Evolutionary conservation across 805 yeast genomes (phyloP).

Genomic region (Wickerhamiella kazuoi): DNA sequence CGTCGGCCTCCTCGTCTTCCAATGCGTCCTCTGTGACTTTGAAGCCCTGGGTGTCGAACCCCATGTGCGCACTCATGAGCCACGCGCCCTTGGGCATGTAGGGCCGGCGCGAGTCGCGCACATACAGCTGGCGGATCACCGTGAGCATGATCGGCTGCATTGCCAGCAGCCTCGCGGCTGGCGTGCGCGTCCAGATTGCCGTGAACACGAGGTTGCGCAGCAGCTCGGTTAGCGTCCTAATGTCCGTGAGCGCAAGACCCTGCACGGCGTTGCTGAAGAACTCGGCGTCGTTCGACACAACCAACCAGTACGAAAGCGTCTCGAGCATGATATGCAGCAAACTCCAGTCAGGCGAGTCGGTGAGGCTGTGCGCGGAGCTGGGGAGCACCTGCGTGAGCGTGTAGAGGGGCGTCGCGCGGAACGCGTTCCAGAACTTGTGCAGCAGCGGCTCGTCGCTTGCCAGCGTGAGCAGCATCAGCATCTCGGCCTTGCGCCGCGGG

Average conservation of each 20-base stretch:
- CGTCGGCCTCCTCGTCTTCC: neutral
- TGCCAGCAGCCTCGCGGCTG: neutral
- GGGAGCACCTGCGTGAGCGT: neutral
- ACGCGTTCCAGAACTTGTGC: constrained; percentile 8
- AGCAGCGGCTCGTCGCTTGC: neutral
- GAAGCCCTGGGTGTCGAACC: neutral
- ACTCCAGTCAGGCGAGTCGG: constrained; percentile 1
- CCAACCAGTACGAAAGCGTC: constrained; percentile 45
- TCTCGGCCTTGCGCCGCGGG: neutral
- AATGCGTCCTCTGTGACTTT: neutral
- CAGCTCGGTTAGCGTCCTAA: constrained; percentile 23
- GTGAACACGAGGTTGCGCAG: constrained; percentile 34
- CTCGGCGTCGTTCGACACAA: constrained; percentile 50
- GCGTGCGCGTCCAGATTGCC: constrained; percentile 26
- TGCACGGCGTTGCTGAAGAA: constrained; percentile 27
- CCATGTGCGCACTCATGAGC: constrained; percentile 23
- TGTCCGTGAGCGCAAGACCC: constrained; percentile 26
- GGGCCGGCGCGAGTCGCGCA: constrained; percentile 44
- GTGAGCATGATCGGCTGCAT: constrained; percentile 27
- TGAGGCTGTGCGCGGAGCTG: neutral
- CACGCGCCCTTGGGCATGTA: constrained; percentile 38
- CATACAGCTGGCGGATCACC: constrained; percentile 44
- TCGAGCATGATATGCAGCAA: constrained; percentile 37
- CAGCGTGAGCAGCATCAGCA: constrained; percentile 1
- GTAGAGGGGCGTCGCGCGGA: neutral